Evolutionary conservation across 192 early-diverging fungal genomes (phyloP), one percentile per base, ranked within the genome.

Genomic region (Diversispora eburnea): DNA sequence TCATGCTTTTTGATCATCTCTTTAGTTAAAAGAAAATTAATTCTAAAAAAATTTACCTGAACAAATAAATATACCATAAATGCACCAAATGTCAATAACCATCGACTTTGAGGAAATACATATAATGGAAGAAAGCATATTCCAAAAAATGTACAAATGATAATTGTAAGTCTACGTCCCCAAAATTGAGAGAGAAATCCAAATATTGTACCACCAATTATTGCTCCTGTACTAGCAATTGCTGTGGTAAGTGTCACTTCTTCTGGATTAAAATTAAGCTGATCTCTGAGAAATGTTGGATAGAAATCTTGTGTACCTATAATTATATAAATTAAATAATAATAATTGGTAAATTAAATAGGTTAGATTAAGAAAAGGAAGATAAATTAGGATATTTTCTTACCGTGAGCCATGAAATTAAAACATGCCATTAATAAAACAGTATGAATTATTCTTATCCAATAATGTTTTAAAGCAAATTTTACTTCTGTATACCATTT

Each of bases 341-440:
- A 33, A n/a, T n/a, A 33, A 33, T 33, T 1, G 25, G 25, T 33
- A 33, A 33, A 33, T 33, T 33, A 33, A 33, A 0, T 33, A 33
- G 25, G 57, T 0, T 58, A 52, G 39, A 54, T 73, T 51, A 41
- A 9, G 13, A 33, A 19, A 39, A 51, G 15, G 22, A 10, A 19
- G 12, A 19, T 48, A 33, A 25, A 19, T 42, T 55, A 19, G 17
- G 9, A 41, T 8, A 67, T 63, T 7, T 39, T 45, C 19, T n/a
- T 54, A 69, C 88, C 88, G 58, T 90, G 91, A 10, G 83, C 85
- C 56, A 90, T 79, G 78, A 92, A 92, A 73, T 91, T 90, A 82
- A 91, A 88, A 58, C 76, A 80, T 2, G 86, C 79, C 87, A 90
- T 89, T 12, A 92, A 78, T 5, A 90, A 25, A 25, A 90, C 73